Evolutionary conservation across 2,329 filamentous ascomycete species (phyloP), one percentile per base, ranked within the genome.

Genomic region (Hymenoscyphus albidus): DNA sequence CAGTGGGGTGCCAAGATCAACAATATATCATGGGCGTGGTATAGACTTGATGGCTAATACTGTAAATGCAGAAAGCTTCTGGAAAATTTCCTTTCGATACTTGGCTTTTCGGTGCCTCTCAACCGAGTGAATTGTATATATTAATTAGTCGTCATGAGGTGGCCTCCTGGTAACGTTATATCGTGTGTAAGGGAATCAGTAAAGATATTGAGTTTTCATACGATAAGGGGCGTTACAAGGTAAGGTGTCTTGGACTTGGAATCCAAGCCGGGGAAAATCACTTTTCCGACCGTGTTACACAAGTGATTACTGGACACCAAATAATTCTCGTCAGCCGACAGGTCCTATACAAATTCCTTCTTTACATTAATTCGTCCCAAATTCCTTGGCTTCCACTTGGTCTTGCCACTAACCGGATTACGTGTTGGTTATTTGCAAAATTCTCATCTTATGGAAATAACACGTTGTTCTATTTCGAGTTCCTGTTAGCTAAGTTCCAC

Each of bases 131-230:
- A 13, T 22, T 27, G 22, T 18, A 12, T 18, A 54, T 54, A 54
- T 54, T 54, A 54, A 54, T 54, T 54, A 22, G n/a, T 54, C 48
- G 48, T 54, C 48, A 54, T 54, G 18, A 54, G 48, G 13, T 54
- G 22, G 48, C n/a, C 9, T 35, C n/a, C 22, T 27, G 48, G 48
- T 54, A 54, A 27, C n/a, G 13, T 22, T 12, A 12, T 12, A 54
- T 54, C 48, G 18, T 54, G 48, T 7, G 48, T 54, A 13, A 44
- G 16, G 42, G 42, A 44, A 6, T 10, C 9, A 35, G 35, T 35
- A 1, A 5, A 16, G 14, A 48, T 16, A 7, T 48, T 48, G 12
- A 9, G 3, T 48, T n/a, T 48, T 10, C 16, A n/a, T n/a, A n/a
- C n/a, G n/a, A n/a, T n/a, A n/a, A n/a, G n/a, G n/a, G 18, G 18